Percentiles rank a stretch among this genome's conserved stretches.
phyloP scores from a whole-genome alignment of 352 stramenopile species.

The Phytophthora pistaciae region DNA sequence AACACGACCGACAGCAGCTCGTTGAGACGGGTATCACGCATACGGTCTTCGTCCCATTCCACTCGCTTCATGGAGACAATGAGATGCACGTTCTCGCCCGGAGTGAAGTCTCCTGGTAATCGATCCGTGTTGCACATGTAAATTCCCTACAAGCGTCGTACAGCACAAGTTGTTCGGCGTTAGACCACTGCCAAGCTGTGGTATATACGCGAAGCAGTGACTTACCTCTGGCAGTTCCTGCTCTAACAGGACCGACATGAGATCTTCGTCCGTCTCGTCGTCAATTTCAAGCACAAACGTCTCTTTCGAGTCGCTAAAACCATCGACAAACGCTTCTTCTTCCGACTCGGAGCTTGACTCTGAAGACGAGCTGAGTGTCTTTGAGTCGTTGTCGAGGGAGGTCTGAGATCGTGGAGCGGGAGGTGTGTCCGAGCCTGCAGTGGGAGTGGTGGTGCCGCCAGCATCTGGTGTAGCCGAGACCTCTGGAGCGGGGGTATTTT shows the following conservation, averaged over 20 bases:
- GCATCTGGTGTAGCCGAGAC: constrained; percentile 2
- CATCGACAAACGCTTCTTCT: constrained; percentile 81
- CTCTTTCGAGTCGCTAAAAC: constrained; percentile 84
- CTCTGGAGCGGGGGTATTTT: constrained; percentile 34
- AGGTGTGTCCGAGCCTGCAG: constrained; percentile 15
- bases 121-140: constrained; percentile 91
- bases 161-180: not conserved
- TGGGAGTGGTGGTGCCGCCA: constrained; percentile 3
- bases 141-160: constrained; percentile 51
- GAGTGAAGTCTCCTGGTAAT: constrained; percentile 72
- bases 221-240: constrained; percentile 76
- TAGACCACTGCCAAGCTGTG: not conserved
- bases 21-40: constrained; percentile 86
- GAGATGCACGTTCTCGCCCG: constrained; percentile 84
- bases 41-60: constrained; percentile 89
- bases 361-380: constrained; percentile 74
- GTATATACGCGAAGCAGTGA: not conserved
- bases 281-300: constrained; percentile 93
- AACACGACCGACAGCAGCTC: constrained; percentile 87
- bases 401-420: constrained; percentile 22
- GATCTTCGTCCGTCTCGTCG: constrained; percentile 93
- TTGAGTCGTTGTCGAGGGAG: constrained; percentile 58
- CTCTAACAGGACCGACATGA: constrained; percentile 92
- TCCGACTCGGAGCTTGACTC: constrained; percentile 87
- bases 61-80: constrained; percentile 90